Conservation (phyloP, 192 early-diverging fungal genomes). For the Linnemannia zychae region DNA sequence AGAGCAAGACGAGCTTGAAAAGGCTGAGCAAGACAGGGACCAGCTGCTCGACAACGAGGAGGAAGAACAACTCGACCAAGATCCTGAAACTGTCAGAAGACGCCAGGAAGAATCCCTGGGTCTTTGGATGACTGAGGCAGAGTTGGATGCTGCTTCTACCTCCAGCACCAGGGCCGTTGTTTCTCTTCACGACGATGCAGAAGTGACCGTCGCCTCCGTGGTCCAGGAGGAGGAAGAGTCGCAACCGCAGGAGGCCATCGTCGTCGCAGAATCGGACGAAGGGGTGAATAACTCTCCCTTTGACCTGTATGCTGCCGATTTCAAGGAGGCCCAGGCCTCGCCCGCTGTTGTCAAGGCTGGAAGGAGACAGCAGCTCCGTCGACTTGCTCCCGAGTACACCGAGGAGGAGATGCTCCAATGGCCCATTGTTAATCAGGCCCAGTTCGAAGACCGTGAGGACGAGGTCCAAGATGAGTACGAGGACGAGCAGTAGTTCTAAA, state of each 20-base stretch:
- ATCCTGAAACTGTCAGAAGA: constrained; percentile 35
- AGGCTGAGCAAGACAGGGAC: constrained; percentile 38
- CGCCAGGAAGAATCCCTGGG: constrained; percentile 44
- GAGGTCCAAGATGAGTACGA: constrained; percentile 42
- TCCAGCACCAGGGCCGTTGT: not conserved
- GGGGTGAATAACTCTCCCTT: constrained; percentile 12
- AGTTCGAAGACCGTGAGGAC: constrained; percentile 43
- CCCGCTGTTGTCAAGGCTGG: not conserved
- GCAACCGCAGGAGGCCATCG: not conserved
- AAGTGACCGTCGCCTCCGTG: not conserved
- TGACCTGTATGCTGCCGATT: constrained; percentile 39
- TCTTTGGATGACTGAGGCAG: constrained; percentile 49
- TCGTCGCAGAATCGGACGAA: not conserved
- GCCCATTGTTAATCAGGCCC: constrained; percentile 28
- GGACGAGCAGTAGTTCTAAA: not conserved
- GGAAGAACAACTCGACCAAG: constrained; percentile 30
- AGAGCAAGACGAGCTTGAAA: constrained; percentile 48
- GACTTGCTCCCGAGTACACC: constrained; percentile 12
- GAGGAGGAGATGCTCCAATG: constrained; percentile 52
- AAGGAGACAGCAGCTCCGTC: constrained; percentile 13
- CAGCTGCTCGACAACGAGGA: constrained; percentile 43
- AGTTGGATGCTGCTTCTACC: constrained; percentile 15
- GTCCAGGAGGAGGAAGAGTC: not conserved
- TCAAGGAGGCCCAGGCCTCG: constrained; percentile 28
- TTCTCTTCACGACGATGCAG: not conserved